A percentile compares a stretch with the other conserved stretches of the same genome.
Conservation (phyloP, 208 protist genomes). For the Leishmania gerbilli region DNA sequence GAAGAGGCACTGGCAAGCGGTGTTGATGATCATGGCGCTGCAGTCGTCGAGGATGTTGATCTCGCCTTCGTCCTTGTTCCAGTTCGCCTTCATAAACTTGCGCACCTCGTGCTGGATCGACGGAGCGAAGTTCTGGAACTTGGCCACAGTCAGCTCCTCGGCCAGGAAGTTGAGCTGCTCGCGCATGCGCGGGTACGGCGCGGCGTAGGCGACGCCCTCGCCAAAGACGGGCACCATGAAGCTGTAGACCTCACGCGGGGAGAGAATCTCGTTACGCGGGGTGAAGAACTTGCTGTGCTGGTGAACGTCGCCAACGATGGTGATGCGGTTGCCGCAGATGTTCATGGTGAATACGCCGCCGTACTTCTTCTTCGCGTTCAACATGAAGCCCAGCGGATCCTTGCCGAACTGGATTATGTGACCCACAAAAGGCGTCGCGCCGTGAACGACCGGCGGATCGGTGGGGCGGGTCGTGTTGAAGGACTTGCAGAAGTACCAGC, state of each 20-base stretch:
- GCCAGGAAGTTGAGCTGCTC: slow-evolving; percentile 90
- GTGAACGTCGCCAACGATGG: slow-evolving; percentile 72
- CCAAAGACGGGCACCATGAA: slow-evolving; percentile 90
- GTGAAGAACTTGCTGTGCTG: slow-evolving; percentile 85
- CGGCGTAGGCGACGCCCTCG: slow-evolving; percentile 84
- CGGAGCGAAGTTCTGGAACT: slow-evolving; percentile 88
- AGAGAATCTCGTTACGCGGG: slow-evolving; percentile 84
- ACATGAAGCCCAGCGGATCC: slow-evolving; percentile 69
- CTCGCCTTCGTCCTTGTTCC: slow-evolving; percentile 77
- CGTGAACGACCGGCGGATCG: slow-evolving; percentile 73
- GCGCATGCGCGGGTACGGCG: slow-evolving; percentile 80
- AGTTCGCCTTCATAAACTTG: slow-evolving; percentile 77
- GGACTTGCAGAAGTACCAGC: slow-evolving; percentile 80
- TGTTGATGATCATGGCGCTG: slow-evolving; percentile 94
- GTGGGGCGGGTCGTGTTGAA: slow-evolving; percentile 79
- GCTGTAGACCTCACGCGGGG: slow-evolving; percentile 82
- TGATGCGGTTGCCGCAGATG: slow-evolving; percentile 81
- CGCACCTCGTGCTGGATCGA: slow-evolving; percentile 88
- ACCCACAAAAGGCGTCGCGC: slow-evolving; percentile 64
- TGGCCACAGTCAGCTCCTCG: slow-evolving; percentile 81
- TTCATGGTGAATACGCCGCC: slow-evolving; percentile 85
- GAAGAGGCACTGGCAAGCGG: slow-evolving; percentile 91
- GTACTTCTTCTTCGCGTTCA: slow-evolving; percentile 57
- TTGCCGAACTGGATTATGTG: slow-evolving; percentile 80
- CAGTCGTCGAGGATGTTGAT: slow-evolving; percentile 89